A percentile compares a stretch with the other conserved stretches of the same genome.
phyloP scores from a whole-genome alignment of 176 grass and related monocot genomes.

The Dactylis glomerata region DNA sequence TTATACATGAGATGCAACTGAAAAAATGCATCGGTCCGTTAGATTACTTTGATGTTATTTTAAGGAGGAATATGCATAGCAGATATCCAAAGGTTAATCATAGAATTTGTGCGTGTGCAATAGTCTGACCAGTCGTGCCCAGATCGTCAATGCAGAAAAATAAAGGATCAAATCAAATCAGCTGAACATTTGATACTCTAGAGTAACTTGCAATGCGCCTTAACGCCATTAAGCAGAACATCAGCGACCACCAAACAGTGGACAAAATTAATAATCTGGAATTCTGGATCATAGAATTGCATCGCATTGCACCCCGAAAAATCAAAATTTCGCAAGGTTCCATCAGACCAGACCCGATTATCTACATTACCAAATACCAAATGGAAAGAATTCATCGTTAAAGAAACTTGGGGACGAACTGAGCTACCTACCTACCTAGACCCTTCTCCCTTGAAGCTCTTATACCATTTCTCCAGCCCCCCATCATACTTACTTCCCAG shows the following conservation, averaged over 20 bases:
- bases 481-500: background rate
- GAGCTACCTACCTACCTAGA: constrained; percentile 5
- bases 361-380: constrained; percentile 38
- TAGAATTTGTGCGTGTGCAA: background rate
- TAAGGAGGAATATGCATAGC: background rate
- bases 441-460: constrained; percentile 28
- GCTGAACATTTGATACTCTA: background rate
- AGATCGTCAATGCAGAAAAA: background rate
- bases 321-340: constrained; percentile 39
- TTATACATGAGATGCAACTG: too few species aligned
- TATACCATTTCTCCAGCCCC: constrained; percentile 44
- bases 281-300: constrained; percentile 30
- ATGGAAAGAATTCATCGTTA: background rate
- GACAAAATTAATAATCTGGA: background rate
- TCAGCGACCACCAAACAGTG: background rate
- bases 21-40: too few species aligned
- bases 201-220: background rate
- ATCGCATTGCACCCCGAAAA: constrained; percentile 6
- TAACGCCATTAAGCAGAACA: background rate
- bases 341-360: constrained; percentile 9
- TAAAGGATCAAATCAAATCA: background rate
- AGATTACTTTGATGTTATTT: too few species aligned
- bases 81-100: background rate
- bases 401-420: background rate
- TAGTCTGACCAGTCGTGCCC: background rate